Base-by-base conservation (phyloP, 305 asterid species). In the Fraxinus latifolia region DNA sequence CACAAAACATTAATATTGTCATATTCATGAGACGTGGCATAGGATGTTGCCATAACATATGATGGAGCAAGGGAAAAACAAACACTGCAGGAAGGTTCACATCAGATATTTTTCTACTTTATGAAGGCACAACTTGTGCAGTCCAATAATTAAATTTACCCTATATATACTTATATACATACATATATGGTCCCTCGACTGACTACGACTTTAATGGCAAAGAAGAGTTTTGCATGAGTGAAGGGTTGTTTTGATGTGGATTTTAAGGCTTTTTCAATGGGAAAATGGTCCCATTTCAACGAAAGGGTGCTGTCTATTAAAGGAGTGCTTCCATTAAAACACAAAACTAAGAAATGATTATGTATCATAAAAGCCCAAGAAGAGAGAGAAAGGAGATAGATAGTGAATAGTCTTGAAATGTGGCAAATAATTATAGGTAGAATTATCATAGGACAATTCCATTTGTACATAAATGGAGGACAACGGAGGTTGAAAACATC, bases 71-170 rank as follows among this genome's bases (percentile, higher is more conserved):
- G 32, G 76, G 79, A 84, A 77, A 70, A 82, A 77, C 65, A 77
- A 72, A 67, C 78, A 53, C 23, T 53, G 62, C 21, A 47, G 47
- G 42, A 29, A 72, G 65, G 79, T 81, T 29, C 39, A 12, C 80
- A 76, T 75, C 84, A 74, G 65, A 82, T 76, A 29, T 34, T 80
- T 85, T 79, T 79, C 84, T 77, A 79, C 78, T 84, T 81, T 60
- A 70, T 79, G 80, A 80, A 83, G 39, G 85, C 80, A 81, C 84
- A 85, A 83, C 86, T 87, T 83, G 85, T 83, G 79, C 81, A 76
- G 75, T 39, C 76, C 67, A 83, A 81, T 80, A 85, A 81, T 80
- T 86, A 80, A 82, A 80, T 50, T 37, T 47, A 31, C 74, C 58
- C 70, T 3, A 4, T 5, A 78, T 8, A 79, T 1, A 9, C 39